Percentiles rank a stretch among this genome's conserved stretches.
Evolutionary conservation across 768 basidiomycete species (phyloP).

Genomic region (Leccinum aurantiacum): DNA sequence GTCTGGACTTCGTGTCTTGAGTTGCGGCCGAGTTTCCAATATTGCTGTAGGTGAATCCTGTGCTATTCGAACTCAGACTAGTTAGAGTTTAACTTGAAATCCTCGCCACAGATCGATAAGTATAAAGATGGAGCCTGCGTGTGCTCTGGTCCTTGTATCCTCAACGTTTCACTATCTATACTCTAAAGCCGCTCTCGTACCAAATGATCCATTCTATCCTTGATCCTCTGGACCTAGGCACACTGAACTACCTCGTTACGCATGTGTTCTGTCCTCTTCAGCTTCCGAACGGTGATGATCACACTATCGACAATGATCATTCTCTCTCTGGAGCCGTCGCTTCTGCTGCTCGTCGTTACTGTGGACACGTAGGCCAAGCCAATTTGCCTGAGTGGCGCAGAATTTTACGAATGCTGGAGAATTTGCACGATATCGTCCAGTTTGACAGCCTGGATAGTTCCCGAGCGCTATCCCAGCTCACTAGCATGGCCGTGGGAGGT

Average conservation of each 20-base stretch:
- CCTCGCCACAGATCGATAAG: background rate
- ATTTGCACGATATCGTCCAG: slow-evolving; percentile 3
- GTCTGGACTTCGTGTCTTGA: background rate
- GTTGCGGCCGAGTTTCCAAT: background rate
- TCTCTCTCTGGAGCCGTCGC: slow-evolving; percentile 26
- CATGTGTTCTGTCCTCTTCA: slow-evolving; percentile 40
- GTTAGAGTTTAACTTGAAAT: background rate
- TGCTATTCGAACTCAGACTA: background rate
- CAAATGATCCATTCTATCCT: background rate
- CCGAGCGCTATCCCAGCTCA: slow-evolving; percentile 4
- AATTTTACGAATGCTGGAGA: background rate
- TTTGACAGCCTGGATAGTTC: slow-evolving; percentile 10
- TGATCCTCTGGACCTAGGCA: background rate
- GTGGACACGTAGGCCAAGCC: background rate
- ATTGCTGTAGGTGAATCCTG: background rate
- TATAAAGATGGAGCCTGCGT: background rate
- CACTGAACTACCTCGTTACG: slow-evolving; percentile 29
- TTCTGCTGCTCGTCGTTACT: slow-evolving; percentile 21
- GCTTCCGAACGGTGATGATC: slow-evolving; percentile 36
- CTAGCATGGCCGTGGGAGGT: background rate
- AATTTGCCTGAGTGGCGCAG: background rate
- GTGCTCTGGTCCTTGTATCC: background rate
- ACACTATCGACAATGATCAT: slow-evolving; percentile 23
- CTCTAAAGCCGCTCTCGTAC: background rate
- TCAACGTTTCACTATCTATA: background rate